phyloP scores from a whole-genome alignment of 768 basidiomycete species.

The Nidularia pulvinata region DNA sequence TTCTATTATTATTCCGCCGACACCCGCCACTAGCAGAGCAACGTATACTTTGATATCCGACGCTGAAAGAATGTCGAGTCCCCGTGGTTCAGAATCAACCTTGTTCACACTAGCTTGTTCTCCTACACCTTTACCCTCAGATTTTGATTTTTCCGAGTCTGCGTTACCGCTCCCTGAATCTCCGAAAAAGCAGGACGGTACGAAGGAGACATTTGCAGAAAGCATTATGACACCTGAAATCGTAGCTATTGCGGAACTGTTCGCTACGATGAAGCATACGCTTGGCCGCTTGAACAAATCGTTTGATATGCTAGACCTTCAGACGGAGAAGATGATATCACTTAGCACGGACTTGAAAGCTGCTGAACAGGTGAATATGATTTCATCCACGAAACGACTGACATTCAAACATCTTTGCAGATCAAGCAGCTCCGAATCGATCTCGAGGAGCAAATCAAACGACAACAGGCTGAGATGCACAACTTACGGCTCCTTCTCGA shows the following conservation, averaged over 20 bases:
- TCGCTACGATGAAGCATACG: slow-evolving; percentile 43
- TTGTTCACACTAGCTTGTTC: slow-evolving; percentile 2
- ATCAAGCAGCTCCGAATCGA: slow-evolving; percentile 32
- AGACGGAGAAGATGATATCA: slow-evolving; percentile 40
- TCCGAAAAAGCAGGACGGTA: neutral
- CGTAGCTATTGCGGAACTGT: slow-evolving; percentile 39
- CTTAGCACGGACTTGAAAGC: slow-evolving; percentile 44
- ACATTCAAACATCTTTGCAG: slow-evolving; percentile 18
- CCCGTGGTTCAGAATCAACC: neutral
- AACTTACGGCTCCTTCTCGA: slow-evolving; percentile 30
- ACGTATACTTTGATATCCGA: neutral
- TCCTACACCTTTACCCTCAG: slow-evolving; percentile 1
- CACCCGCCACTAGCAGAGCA: slow-evolving; percentile 8
- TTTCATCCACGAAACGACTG: too few relatives aligned
- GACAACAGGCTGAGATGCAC: slow-evolving; percentile 35
- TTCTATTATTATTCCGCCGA: slow-evolving; percentile 21
- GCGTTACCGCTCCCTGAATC: neutral
- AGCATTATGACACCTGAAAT: slow-evolving; percentile 33
- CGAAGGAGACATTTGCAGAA: slow-evolving; percentile 7
- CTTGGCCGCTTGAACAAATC: slow-evolving; percentile 35
- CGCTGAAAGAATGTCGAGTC: neutral
- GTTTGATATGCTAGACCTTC: slow-evolving; percentile 43
- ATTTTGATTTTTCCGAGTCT: neutral
- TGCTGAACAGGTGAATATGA: slow-evolving; percentile 35
- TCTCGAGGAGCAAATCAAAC: slow-evolving; percentile 33